Evolutionary conservation across 306 rosid species (phyloP).

Genomic region (Malus asiatica): DNA sequence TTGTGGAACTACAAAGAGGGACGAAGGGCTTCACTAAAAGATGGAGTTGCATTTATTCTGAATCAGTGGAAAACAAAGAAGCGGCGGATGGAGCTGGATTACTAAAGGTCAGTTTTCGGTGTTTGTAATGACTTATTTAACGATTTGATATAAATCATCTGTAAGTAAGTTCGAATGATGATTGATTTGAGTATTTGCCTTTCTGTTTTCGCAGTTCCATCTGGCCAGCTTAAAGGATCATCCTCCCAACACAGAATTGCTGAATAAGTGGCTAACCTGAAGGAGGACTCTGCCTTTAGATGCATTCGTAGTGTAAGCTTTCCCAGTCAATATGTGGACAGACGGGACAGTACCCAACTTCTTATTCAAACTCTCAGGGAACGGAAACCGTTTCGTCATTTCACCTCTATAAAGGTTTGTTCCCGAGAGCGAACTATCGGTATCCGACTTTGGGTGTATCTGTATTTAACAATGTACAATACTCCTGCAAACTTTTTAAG

Average conservation of each 20-base stretch:
- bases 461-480: neutral
- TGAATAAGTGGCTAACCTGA: neutral
- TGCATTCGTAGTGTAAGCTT: neutral
- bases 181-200: neutral
- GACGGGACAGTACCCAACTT: neutral
- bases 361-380: neutral
- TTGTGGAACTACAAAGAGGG: conserved; percentile 46
- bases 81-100: neutral
- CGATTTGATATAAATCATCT: neutral
- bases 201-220: neutral
- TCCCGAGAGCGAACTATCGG: neutral
- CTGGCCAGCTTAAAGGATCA: neutral
- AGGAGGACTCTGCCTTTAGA: neutral
- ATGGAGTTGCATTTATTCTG: conserved; percentile 18
- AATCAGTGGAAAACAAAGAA: conserved; percentile 10
- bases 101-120: conserved; percentile 10
- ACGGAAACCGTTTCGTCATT: neutral
- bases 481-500: neutral
- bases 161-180: neutral
- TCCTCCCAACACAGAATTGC: neutral
- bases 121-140: neutral
- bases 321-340: neutral
- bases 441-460: neutral
- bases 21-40: conserved; percentile 37
- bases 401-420: neutral